Base-by-base conservation (phyloP, 345 rosid species). In the Eucalyptus coolabah region DNA sequence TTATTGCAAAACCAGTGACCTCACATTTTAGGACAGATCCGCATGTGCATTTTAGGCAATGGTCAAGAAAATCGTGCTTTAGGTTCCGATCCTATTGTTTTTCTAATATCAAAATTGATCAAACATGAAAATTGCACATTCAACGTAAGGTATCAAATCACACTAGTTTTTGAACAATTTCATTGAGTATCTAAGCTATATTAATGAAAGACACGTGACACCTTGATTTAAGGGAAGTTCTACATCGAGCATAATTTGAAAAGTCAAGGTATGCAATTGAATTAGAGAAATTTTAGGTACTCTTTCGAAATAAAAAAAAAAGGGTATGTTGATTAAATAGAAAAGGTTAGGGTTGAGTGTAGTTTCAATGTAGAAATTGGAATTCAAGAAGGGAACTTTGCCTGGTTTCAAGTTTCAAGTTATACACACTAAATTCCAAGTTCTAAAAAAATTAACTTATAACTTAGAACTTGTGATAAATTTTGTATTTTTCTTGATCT, bases 111-210 rank as follows among this genome's bases (percentile, higher is more conserved):
- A 17, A 69, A 69, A 21, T 72, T 17, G 44, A 34, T 34, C 8
- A 0, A 0, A 34, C 2, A 69, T 1, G 21, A n/a, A 8, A 8
- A 8, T 7, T 16, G 37, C 21, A 65, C 21, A 8, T 2, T 7
- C 37, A n/a, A 7, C 18, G 21, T n/a, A 65, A n/a, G 21, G 0
- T 28, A 28, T 63, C 2, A 30, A 28, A 63, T 63, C 16, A 28
- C 32, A 28, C 67, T 60, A 26, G 8, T 0, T 60, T 60, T 60
- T 60, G 0, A 60, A 60, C 67, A 60, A 60, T 60, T 2, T 28
- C 30, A 13, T 28, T 13, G 17, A 30, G 34, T 14, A 63, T 30
- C 32, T 63, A 65, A 65, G 40, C 21, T n/a, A 65, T 18, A 13
- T 65, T n/a, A 65, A 5, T 16, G 23, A 65, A 65, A 65, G 37